Base-by-base conservation (phyloP, 345 rosid genomes). In the Xanthoceras sorbifolium region DNA sequence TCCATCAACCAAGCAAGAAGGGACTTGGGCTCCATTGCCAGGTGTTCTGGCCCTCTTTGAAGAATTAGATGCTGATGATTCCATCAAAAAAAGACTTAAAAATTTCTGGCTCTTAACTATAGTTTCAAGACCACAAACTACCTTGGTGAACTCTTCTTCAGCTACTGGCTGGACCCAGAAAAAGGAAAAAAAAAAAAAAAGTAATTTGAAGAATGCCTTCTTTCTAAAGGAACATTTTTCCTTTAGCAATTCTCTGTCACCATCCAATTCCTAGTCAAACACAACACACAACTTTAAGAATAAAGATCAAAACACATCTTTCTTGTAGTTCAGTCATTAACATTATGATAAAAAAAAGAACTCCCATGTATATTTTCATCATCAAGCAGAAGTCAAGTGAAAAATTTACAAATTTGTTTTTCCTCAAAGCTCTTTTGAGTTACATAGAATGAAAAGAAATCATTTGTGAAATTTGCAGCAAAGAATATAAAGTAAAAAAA, bases 1-100 rank as follows among this genome's bases (percentile, higher is more conserved):
- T 57, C 91, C 94, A 61, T 92, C 97, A 57, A 90, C 97, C 87
- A 90, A 84, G 86, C 97, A 90, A 42, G 88, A 87, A 48, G 93
- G 87, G 31, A 78, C 82, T 67, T 76, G 91, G 75, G 80, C 65
- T 60, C 83, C 84, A 55, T 44, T 78, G 25, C 80, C 61, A 68
- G 85, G 89, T 20, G 80, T 75, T 61, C 90, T 81, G 55, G 83
- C 83, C 80, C 92, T 84, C 82, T 85, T 90, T 6, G 80, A 86
- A 3, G 89, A 75, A 63, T 85, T 82, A 40, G 85, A 78, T 18
- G 87, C 79, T 61, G 92, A 80, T 36, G 91, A 80, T 50, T 88
- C 97, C 93, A 91, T 91, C 65, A 38, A 67, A 72, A 71, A 74
- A 63, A 60, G 12, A 67, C 73, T 76, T 78, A 9, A 55, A 60